These are phyloP conservation scores for Murraya koenigii DNA, from an alignment of 345 rosid species.

Conservation along the genomic window DNA sequence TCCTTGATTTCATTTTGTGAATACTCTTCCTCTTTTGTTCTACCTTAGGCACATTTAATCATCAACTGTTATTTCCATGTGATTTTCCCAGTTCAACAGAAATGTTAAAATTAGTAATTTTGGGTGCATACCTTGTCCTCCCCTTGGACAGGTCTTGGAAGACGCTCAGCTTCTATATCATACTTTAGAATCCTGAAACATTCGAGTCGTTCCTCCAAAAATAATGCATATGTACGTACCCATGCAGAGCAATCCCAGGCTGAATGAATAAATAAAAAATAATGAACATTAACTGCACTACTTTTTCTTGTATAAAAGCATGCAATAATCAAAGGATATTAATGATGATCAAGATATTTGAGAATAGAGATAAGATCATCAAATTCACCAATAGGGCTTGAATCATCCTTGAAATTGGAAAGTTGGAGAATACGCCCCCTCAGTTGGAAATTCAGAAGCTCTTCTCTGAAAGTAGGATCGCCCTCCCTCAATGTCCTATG, in stretches of 20 bases:
- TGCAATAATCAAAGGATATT: not conserved
- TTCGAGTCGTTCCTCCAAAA: conserved; percentile 93
- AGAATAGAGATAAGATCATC: not conserved
- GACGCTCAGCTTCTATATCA: conserved; percentile 94
- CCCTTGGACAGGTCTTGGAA: conserved; percentile 76
- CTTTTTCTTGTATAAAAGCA: not conserved
- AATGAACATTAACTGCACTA: not conserved
- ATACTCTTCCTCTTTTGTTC: not conserved
- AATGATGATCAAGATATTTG: not conserved
- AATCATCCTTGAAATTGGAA: conserved; percentile 96
- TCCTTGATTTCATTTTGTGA: not conserved
- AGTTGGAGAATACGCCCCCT: conserved; percentile 87
- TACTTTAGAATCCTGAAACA: conserved; percentile 86
- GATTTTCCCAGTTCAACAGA: not conserved
- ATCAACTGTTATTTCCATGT: not conserved
- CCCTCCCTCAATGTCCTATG: conserved; percentile 92
- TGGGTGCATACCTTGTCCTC: conserved; percentile 64
- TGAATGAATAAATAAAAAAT: conserved; percentile 19
- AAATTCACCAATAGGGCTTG: conserved; percentile 79
- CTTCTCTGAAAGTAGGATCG: conserved; percentile 93
- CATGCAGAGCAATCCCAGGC: conserved; percentile 99
- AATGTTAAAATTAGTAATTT: not conserved
- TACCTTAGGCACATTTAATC: not conserved
- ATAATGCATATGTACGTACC: conserved; percentile 95
- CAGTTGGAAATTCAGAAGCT: conserved; percentile 71